Percentiles rank a stretch among this genome's conserved stretches.
Evolutionary conservation across 805 yeast species (phyloP).

Genomic region (Spathaspora passalidarum): DNA sequence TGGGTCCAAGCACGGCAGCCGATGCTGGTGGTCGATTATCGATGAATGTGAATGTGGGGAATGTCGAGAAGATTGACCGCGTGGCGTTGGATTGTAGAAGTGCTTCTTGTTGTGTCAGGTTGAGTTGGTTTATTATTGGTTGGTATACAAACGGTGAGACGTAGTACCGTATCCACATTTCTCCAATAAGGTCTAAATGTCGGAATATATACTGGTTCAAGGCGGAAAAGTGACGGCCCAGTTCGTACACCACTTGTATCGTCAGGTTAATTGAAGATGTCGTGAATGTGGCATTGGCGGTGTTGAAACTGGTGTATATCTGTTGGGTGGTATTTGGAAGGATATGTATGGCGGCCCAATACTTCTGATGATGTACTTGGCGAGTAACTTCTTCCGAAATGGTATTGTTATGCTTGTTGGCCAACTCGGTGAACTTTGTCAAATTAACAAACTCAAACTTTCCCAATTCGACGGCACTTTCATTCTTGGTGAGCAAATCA

Average conservation of each 20-base stretch:
- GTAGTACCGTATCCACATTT: constrained; percentile 21
- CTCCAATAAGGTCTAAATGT: constrained; percentile 15
- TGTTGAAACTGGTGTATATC: constrained; percentile 13
- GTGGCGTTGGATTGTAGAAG: constrained; percentile 15
- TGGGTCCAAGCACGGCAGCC: constrained; percentile 28
- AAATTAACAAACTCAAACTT: constrained; percentile 15
- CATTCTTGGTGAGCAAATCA: constrained; percentile 14
- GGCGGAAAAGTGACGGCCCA: constrained; percentile 30
- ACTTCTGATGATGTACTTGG: constrained; percentile 24
- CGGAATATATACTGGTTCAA: constrained; percentile 26
- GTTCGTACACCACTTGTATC: constrained; percentile 21
- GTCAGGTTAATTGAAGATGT: constrained; percentile 13
- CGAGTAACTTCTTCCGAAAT: constrained; percentile 16
- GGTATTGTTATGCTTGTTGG: constrained; percentile 17
- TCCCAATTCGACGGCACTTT: constrained; percentile 13
- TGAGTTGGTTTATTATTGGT: constrained; percentile 13
- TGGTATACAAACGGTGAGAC: constrained; percentile 18
- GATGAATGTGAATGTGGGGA: constrained; percentile 20
- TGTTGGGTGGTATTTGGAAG: constrained; percentile 23
- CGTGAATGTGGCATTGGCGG: constrained; percentile 8
- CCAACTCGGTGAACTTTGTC: constrained; percentile 12
- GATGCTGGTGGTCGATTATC: constrained; percentile 19
- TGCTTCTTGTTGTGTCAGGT: constrained; percentile 11
- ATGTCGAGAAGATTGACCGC: constrained; percentile 14
- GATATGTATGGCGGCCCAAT: constrained; percentile 29